Conservation (phyloP, 208 protist species). For the Leishmania guyanensis region DNA sequence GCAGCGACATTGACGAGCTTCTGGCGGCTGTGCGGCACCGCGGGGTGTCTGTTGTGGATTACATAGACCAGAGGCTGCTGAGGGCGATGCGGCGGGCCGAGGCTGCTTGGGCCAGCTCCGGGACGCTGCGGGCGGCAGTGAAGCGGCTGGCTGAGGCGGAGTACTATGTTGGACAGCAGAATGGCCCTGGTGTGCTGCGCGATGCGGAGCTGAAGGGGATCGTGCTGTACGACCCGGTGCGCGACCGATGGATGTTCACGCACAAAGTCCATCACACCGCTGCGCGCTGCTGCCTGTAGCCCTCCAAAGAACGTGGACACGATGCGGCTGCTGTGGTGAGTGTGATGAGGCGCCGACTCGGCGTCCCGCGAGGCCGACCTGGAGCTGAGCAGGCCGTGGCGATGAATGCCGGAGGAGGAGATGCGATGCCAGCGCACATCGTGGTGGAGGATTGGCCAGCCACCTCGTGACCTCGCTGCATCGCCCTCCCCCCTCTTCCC, state of each 20-base stretch:
- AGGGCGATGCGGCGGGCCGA: constrained; percentile 70
- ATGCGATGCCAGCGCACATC: not conserved
- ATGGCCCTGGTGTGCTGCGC: constrained; percentile 46
- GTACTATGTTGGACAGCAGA: constrained; percentile 56
- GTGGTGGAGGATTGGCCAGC: not conserved
- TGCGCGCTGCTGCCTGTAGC: constrained; percentile 43
- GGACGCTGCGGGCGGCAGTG: no score
- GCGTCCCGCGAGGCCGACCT: not conserved
- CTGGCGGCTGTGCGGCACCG: constrained; percentile 66
- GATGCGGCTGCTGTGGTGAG: not conserved
- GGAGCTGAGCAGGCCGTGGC: not conserved
- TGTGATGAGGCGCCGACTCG: not conserved
- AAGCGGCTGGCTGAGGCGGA: constrained; percentile 25
- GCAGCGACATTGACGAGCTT: constrained; percentile 79
- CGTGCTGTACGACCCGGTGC: constrained; percentile 79
- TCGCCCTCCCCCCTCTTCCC: not conserved
- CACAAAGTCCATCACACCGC: constrained; percentile 77
- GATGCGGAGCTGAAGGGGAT: constrained; percentile 60
- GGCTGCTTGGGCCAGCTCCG: no score
- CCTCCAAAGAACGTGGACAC: not conserved
- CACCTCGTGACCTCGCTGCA: not conserved
- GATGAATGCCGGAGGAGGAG: not conserved
- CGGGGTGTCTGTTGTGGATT: constrained; percentile 45
- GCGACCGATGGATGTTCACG: constrained; percentile 74
- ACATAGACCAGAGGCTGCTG: constrained; percentile 69